A percentile compares a stretch with the other conserved stretches of the same genome.
These are phyloP conservation scores for Neurospora sp. DNA, from an alignment of 495 filamentous ascomycete species.

Conservation along the genomic window DNA sequence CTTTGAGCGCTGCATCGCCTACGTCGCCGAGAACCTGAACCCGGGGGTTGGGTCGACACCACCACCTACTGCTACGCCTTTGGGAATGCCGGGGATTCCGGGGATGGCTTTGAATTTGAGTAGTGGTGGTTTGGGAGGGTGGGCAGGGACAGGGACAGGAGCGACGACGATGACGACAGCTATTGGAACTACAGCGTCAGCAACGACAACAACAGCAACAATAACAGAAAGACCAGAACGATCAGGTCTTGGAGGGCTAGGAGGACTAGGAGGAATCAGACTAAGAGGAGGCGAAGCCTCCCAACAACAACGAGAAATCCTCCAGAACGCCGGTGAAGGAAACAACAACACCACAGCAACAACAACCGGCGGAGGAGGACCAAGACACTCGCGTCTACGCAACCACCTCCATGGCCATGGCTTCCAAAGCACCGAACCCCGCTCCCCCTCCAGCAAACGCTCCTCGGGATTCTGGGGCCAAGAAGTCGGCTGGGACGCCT, in stretches of 20 bases:
- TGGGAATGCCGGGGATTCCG: constrained; percentile 11
- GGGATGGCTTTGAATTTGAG: background rate
- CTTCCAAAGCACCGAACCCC: constrained; percentile 31
- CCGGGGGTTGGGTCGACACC: constrained; percentile 54
- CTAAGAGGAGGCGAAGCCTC: background rate
- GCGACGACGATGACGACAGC: background rate
- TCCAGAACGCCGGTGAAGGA: background rate
- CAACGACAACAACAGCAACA: background rate
- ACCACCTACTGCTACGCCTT: constrained; percentile 42
- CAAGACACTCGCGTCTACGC: background rate
- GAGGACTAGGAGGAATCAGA: background rate
- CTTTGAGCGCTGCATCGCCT: constrained; percentile 89
- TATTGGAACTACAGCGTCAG: background rate
- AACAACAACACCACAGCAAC: background rate
- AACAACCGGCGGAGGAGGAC: background rate
- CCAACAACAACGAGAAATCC: background rate
- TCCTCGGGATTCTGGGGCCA: constrained; percentile 83
- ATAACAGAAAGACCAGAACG: background rate
- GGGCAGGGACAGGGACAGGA: constrained; percentile 4
- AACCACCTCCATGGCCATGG: background rate
- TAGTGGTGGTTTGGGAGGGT: background rate
- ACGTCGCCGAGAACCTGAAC: constrained; percentile 82
- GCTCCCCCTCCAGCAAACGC: constrained; percentile 64
- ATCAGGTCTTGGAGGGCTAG: background rate
- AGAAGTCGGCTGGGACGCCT: constrained; percentile 90